Conservation (phyloP, 257 asterid species). For the Linaria vulgaris region DNA sequence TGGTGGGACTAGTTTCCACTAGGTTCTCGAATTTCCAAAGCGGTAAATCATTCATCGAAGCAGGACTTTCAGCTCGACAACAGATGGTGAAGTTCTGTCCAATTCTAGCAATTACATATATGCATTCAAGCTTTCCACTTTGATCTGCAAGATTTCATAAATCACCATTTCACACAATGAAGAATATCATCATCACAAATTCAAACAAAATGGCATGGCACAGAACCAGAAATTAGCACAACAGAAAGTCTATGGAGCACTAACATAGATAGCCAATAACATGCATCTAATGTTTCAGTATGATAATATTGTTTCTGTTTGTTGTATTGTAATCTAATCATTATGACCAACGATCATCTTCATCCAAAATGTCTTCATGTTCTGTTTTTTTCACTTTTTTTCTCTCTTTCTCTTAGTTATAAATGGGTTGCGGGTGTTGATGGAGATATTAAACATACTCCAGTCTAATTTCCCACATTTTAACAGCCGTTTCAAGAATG, state of each 20-base stretch:
- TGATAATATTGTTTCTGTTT: not conserved
- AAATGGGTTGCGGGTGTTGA: not conserved
- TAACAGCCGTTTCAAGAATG: not conserved
- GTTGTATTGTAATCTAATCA: not conserved
- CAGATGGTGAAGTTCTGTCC: constrained; percentile 84
- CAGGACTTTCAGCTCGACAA: constrained; percentile 98
- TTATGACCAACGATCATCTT: not conserved
- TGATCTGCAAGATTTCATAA: constrained; percentile 64
- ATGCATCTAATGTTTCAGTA: not conserved
- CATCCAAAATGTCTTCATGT: not conserved
- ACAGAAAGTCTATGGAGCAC: constrained; percentile 3
- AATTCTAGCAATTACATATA: constrained; percentile 83
- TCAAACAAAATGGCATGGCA: constrained; percentile 11
- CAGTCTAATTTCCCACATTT: not conserved
- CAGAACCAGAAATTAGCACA: constrained; percentile 10
- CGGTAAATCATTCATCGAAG: constrained; percentile 86
- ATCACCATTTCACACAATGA: constrained; percentile 25
- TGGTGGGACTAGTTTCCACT: constrained; percentile 74
- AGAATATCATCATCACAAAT: constrained; percentile 1
- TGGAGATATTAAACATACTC: not conserved
- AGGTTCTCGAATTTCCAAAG: constrained; percentile 92
- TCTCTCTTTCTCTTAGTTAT: too few species aligned
- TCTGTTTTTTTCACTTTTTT: too few species aligned
- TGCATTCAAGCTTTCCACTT: constrained; percentile 98
- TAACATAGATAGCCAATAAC: not conserved